These are phyloP conservation scores for Rhodomyrtus tomentosa DNA, from an alignment of 345 rosid genomes.

Conservation along the genomic window DNA sequence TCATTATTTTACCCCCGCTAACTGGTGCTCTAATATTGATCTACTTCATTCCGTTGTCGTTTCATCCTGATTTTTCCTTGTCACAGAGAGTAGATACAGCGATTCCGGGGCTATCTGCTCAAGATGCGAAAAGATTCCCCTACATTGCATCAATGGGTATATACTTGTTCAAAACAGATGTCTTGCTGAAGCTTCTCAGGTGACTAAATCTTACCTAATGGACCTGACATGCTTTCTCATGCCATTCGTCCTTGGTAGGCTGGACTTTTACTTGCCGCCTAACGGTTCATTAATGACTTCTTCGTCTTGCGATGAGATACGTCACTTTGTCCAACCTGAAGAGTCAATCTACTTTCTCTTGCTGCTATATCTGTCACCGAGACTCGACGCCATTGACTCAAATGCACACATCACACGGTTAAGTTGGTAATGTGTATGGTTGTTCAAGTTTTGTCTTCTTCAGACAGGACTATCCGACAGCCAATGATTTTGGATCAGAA, in stretches of 20 bases:
- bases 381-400: not conserved
- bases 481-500: slow-evolving; percentile 91
- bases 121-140: slow-evolving; percentile 45
- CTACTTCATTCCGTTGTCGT: not conserved
- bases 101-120: slow-evolving; percentile 40
- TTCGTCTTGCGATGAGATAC: not conserved
- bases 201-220: not conserved
- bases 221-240: not conserved
- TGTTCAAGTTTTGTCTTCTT: not conserved
- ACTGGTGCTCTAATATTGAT: not conserved
- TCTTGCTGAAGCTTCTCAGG: slow-evolving; percentile 58
- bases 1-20: not conserved
- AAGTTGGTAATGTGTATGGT: not conserved
- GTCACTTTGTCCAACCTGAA: not conserved
- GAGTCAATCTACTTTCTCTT: not conserved
- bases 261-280: not conserved
- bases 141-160: slow-evolving; percentile 91
- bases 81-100: slow-evolving; percentile 58
- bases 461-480: slow-evolving; percentile 50
- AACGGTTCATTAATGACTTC: not conserved
- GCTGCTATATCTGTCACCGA: not conserved
- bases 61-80: not conserved
- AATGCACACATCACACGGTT: not conserved
- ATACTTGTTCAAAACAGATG: slow-evolving; percentile 67
- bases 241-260: not conserved